Evolutionary conservation across 768 basidiomycete genomes (phyloP).

Genomic region (Collybia sordida): DNA sequence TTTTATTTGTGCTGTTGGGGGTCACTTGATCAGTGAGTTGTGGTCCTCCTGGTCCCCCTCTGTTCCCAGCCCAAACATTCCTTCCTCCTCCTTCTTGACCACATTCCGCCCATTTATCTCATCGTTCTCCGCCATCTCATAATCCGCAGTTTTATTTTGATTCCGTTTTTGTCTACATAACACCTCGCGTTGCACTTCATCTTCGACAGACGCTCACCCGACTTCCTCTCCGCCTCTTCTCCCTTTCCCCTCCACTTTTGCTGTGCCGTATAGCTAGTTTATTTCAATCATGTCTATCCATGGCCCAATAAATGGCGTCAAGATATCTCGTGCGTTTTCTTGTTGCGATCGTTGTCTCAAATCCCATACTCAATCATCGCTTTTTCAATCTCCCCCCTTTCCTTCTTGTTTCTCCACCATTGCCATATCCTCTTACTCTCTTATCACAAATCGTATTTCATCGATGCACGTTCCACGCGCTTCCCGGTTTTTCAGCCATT

Average conservation of each 20-base stretch:
- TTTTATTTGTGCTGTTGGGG: constrained; percentile 30
- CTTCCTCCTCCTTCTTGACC: constrained; percentile 13
- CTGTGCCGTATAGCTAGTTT: constrained; percentile 10
- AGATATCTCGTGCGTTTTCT: constrained; percentile 72
- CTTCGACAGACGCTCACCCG: constrained; percentile 13
- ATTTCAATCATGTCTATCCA: constrained; percentile 61
- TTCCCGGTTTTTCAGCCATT: constrained; percentile 49
- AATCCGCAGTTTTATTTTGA: constrained; percentile 11
- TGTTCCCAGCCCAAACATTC: constrained; percentile 17
- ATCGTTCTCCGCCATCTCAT: constrained; percentile 18
- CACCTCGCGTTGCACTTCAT: constrained; percentile 6
- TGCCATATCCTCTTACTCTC: constrained; percentile 8
- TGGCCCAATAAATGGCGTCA: constrained; percentile 85
- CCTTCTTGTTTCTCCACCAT: constrained; percentile 1
- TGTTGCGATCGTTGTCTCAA: constrained; percentile 21
- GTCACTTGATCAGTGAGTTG: constrained; percentile 32
- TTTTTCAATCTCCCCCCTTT: constrained; percentile 21
- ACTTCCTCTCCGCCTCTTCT: constrained; percentile 9
- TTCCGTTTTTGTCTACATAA: constrained; percentile 4
- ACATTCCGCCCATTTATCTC: constrained; percentile 15
- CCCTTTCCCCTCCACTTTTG: constrained; percentile 11
- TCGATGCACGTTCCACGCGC: constrained; percentile 28
- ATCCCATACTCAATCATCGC: constrained; percentile 25
- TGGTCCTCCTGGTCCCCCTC: constrained; percentile 11
- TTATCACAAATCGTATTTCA: constrained; percentile 31